Evolutionary conservation across 495 filamentous ascomycete species (phyloP), one percentile per base, ranked within the genome.

Genomic region (Astrothelium macrocarpum): DNA sequence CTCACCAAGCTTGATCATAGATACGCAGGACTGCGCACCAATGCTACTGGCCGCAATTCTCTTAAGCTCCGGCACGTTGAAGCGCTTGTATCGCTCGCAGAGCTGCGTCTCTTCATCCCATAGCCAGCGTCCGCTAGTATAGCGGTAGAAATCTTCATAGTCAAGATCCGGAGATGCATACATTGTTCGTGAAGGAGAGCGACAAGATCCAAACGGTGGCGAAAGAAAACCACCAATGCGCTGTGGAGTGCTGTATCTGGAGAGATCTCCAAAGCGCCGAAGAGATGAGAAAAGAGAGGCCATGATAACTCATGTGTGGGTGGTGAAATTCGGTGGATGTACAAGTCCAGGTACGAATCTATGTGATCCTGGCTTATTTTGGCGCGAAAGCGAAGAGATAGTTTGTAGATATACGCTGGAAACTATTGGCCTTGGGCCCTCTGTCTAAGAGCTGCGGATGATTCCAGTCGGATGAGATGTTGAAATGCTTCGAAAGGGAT

Each of bases 1-100:
- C 61, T 78, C 76, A 29, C 69, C 67, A 53, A 73, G 49, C 59
- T 76, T 78, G 31, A 20, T 31, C 7, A 63, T 59, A 32, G 18
- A 25, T 10, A 34, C 36, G 20, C 45, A 58, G 3, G 14, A 18
- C 32, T 63, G 18, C 20, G 43, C 28, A 12, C 62, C 46, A 18
- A 58, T n/a, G 32, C 5, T 1, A 16, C n/a, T 18, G 31, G 49
- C 62, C 10, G 46, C 62, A 29, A 58, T 10, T n/a, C 23, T 1
- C 11, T 11, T 12, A 20, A 63, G 62, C 46, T 63, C 46, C n/a
- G 58, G 14, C 25, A 63, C 32, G 31, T 63, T 58, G 31, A 58
- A 63, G 2, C 29, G 43, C 18, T n/a, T 31, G 18, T 59, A 46
- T 20, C 49, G 62, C 5, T 18, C 1, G 9, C 4, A 5, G 11